Evolutionary conservation across 2,329 filamentous ascomycete genomes (phyloP).

Genomic region (Didymella segeticola): DNA sequence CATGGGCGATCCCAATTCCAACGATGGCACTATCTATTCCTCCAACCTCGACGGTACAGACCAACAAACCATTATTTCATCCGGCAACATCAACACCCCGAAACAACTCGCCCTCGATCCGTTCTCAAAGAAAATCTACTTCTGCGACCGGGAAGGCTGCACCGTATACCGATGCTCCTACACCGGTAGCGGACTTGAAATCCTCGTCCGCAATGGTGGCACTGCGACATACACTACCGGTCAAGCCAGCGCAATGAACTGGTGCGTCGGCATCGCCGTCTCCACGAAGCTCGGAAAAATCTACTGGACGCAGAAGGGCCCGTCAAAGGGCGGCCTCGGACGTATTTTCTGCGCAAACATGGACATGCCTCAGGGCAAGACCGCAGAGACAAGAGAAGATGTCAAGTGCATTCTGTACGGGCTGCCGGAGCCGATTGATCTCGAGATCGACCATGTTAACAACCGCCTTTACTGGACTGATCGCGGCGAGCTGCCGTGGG

Average conservation of each 20-base stretch:
- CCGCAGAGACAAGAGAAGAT: conserved; percentile 24
- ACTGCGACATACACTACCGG: neutral
- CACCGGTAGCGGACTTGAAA: conserved; percentile 15
- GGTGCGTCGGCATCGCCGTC: conserved; percentile 65
- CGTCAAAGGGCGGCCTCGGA: conserved; percentile 58
- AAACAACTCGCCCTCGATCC: conserved; percentile 49
- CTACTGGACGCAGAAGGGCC: conserved; percentile 68
- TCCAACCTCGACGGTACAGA: conserved; percentile 60
- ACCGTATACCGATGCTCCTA: conserved; percentile 43
- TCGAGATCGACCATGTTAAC: conserved; percentile 59
- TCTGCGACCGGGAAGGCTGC: conserved; percentile 53
- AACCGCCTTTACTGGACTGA: conserved; percentile 66
- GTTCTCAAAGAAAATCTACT: conserved; percentile 44
- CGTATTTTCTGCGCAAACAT: conserved; percentile 60
- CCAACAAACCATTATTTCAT: conserved; percentile 52
- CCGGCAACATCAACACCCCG: conserved; percentile 53
- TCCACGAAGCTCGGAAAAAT: conserved; percentile 53
- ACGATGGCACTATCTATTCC: conserved; percentile 55
- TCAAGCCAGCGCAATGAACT: conserved; percentile 48
- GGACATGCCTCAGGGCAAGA: conserved; percentile 48
- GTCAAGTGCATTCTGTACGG: conserved; percentile 36
- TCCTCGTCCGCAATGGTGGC: conserved; percentile 15
- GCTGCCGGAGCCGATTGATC: conserved; percentile 57
- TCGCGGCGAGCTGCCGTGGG: conserved; percentile 62
- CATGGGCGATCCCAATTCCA: conserved; percentile 27